Conservation (phyloP, 2,329 filamentous ascomycete genomes). For the Zymoseptoria ardabiliae region DNA sequence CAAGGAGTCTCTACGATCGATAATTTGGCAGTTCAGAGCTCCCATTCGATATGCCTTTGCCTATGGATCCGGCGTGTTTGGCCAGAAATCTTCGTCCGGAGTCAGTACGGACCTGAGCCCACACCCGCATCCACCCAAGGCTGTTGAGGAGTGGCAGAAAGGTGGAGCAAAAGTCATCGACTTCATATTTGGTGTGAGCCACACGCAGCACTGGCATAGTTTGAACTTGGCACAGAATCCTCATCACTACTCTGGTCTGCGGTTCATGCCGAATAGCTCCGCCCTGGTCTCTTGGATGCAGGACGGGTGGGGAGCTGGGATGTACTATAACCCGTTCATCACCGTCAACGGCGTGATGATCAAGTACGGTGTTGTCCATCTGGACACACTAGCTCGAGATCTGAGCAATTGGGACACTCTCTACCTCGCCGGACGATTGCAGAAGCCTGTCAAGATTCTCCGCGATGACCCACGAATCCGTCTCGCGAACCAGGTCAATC, state of each 20-base stretch:
- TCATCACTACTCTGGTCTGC: conserved; percentile 84
- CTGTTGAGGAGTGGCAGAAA: conserved; percentile 76
- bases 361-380: conserved; percentile 95
- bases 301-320: conserved; percentile 80
- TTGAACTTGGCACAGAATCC: conserved; percentile 84
- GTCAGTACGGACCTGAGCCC: conserved; percentile 52
- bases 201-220: conserved; percentile 94
- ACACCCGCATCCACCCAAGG: conserved; percentile 74
- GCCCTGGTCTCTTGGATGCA: conserved; percentile 78
- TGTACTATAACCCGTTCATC: conserved; percentile 96
- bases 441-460: conserved; percentile 97
- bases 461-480: conserved; percentile 88
- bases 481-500: conserved; percentile 90
- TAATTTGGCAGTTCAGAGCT: conserved; percentile 84
- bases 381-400: conserved; percentile 81
- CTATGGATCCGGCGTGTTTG: conserved; percentile 94
- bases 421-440: conserved; percentile 90
- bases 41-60: conserved; percentile 96
- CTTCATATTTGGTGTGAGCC: conserved; percentile 92
- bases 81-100: conserved; percentile 51
- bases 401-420: conserved; percentile 87
- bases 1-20: conserved; percentile 78
- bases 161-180: conserved; percentile 94
- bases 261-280: conserved; percentile 63
- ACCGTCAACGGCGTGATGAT: conserved; percentile 92